These are phyloP conservation scores for Cryptococcus hybrid DNA, from an alignment of 1,284 basidiomycete genomes.

Conservation along the genomic window DNA sequence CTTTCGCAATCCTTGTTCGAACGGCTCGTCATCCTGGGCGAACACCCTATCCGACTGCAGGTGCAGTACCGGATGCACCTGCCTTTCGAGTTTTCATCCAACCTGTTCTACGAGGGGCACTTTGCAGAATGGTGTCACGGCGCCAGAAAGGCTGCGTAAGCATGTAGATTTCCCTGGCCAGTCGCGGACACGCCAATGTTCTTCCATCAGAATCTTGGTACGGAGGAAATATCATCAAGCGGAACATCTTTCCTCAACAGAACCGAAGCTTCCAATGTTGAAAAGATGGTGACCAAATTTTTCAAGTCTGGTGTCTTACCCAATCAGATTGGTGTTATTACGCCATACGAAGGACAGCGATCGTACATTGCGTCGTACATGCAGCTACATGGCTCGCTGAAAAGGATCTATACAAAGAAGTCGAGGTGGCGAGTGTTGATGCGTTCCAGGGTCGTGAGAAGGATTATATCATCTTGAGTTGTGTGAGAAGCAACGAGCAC, in stretches of 20 bases:
- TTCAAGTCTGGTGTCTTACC: conserved; percentile 98
- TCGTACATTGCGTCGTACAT: conserved; percentile 99
- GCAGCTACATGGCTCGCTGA: conserved; percentile 99
- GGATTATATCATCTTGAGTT: conserved; percentile 98
- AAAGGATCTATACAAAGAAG: conserved; percentile 99
- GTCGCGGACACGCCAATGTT: conserved; percentile 98
- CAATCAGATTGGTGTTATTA: conserved; percentile 95
- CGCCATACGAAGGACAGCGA: conserved; percentile 98
- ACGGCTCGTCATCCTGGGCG: conserved; percentile 89
- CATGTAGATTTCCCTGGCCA: conserved; percentile 99
- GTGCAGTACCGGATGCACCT: conserved; percentile 99
- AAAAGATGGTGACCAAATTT: conserved; percentile 99
- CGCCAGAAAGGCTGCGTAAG: conserved; percentile 92
- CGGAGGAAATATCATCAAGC: conserved; percentile 97
- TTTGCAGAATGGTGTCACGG: conserved; percentile 97
- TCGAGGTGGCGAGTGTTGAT: conserved; percentile 98
- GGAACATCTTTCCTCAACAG: conserved; percentile 98
- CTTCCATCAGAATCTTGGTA: too few relatives aligned
- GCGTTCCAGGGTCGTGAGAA: conserved; percentile 99
- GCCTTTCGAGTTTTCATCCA: conserved; percentile 96
- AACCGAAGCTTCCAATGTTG: conserved; percentile 97
- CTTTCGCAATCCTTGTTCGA: conserved; percentile 98
- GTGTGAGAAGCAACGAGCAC: conserved; percentile 99
- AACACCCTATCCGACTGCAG: conserved; percentile 95
- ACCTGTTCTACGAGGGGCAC: conserved; percentile 99